Conservation (phyloP, 2,329 filamentous ascomycete species). For the Aureobasidium sp. region DNA sequence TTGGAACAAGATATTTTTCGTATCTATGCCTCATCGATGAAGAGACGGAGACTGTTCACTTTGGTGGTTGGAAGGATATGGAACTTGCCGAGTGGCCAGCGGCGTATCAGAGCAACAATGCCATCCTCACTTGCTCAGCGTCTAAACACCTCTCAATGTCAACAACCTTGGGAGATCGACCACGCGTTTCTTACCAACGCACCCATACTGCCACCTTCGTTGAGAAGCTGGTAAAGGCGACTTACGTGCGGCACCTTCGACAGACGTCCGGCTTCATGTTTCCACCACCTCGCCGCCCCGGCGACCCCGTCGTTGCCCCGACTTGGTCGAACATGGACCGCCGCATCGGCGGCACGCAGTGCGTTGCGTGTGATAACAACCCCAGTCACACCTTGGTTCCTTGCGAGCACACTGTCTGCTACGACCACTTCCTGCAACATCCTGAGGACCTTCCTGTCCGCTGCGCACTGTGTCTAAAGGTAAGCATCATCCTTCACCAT, state of each 20-base stretch:
- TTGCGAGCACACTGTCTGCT: constrained; percentile 14
- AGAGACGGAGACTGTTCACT: background rate
- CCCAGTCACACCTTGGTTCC: constrained; percentile 8
- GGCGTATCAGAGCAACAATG: background rate
- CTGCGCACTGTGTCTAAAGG: constrained; percentile 8
- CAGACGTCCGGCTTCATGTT: background rate
- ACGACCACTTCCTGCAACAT: constrained; percentile 9
- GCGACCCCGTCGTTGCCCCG: background rate
- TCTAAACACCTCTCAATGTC: background rate
- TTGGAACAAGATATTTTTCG: background rate
- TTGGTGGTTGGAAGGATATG: background rate
- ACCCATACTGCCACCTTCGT: background rate
- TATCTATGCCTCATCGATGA: background rate
- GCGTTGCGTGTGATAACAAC: background rate
- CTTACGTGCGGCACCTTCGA: background rate
- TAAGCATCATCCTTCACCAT: background rate
- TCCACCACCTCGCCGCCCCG: background rate
- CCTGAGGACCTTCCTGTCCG: background rate
- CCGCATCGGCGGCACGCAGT: constrained; percentile 5
- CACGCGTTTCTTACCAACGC: background rate
- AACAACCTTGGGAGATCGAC: background rate
- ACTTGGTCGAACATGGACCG: background rate
- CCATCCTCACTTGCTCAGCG: background rate
- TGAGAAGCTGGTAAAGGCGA: background rate
- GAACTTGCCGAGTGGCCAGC: background rate